These are phyloP conservation scores for Trichomonas gallinae DNA, from an alignment of 208 protist genomes.

Conservation along the genomic window DNA sequence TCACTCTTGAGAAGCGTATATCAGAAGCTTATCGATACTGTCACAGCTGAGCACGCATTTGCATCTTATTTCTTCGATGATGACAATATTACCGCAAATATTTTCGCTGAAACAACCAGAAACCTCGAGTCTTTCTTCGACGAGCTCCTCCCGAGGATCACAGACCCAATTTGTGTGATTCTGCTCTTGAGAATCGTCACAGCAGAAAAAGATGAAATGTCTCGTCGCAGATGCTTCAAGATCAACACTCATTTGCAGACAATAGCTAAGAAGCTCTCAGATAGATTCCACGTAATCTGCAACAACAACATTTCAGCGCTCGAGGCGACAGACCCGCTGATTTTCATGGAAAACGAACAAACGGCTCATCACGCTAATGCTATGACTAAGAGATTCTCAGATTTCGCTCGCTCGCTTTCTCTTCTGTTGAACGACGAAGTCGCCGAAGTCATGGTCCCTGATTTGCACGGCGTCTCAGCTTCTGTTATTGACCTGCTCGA, in stretches of 20 bases:
- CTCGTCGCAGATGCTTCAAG: neutral
- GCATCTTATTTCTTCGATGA: neutral
- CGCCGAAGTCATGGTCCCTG: neutral
- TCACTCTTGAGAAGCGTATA: neutral
- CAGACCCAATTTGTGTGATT: neutral
- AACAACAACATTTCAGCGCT: neutral
- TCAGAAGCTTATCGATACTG: neutral
- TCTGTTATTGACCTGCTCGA: neutral
- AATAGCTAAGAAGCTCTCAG: neutral
- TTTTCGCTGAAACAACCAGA: neutral
- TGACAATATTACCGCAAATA: neutral
- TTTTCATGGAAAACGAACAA: neutral
- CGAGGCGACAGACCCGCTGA: neutral
- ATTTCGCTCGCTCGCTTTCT: neutral
- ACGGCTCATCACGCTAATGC: neutral
- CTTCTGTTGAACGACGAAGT: neutral
- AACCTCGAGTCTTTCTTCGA: neutral
- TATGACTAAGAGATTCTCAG: neutral
- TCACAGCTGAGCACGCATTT: neutral
- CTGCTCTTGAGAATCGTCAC: neutral
- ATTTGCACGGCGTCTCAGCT: neutral
- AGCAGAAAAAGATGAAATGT: neutral
- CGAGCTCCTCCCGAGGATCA: neutral
- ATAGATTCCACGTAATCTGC: neutral
- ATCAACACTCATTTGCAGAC: neutral